Evolutionary conservation across 2,329 filamentous ascomycete species (phyloP).

Genomic region (Fusarium odoratissimum): DNA sequence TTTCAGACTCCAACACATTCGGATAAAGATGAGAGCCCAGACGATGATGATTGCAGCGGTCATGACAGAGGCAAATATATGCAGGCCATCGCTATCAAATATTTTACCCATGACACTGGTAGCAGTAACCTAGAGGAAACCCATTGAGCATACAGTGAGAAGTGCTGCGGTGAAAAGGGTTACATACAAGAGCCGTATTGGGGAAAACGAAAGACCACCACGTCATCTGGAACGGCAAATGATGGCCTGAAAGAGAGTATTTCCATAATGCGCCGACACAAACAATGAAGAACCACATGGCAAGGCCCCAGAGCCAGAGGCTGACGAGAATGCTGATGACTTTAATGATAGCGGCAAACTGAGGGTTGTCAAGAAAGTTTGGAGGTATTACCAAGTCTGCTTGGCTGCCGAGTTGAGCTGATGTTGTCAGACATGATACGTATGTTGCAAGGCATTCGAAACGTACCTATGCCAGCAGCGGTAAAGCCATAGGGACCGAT

Average conservation of each 20-base stretch:
- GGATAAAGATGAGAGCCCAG: conserved; percentile 75
- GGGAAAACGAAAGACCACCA: conserved; percentile 89
- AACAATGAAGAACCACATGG: conserved; percentile 86
- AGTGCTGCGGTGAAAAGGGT: neutral
- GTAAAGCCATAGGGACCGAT: conserved; percentile 78
- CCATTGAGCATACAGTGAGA: neutral
- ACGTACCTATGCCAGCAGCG: conserved; percentile 55
- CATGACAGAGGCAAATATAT: conserved; percentile 76
- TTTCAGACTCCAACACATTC: conserved; percentile 77
- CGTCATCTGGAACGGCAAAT: conserved; percentile 83
- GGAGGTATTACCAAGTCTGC: conserved; percentile 57
- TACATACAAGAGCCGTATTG: conserved; percentile 73
- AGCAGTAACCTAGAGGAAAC: conserved; percentile 63
- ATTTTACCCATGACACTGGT: conserved; percentile 77
- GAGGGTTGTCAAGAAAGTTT: conserved; percentile 55
- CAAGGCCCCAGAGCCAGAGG: conserved; percentile 86
- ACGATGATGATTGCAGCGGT: conserved; percentile 72
- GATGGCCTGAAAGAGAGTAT: conserved; percentile 66
- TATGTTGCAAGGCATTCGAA: neutral
- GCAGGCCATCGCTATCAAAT: conserved; percentile 68
- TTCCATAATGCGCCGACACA: conserved; percentile 81
- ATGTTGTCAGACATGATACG: conserved; percentile 17
- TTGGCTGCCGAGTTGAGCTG: conserved; percentile 59
- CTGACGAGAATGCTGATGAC: conserved; percentile 70
- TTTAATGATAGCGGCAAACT: conserved; percentile 58